Evolutionary conservation across 2,329 filamentous ascomycete species (phyloP).

Genomic region (Sporothrix variecibatus): DNA sequence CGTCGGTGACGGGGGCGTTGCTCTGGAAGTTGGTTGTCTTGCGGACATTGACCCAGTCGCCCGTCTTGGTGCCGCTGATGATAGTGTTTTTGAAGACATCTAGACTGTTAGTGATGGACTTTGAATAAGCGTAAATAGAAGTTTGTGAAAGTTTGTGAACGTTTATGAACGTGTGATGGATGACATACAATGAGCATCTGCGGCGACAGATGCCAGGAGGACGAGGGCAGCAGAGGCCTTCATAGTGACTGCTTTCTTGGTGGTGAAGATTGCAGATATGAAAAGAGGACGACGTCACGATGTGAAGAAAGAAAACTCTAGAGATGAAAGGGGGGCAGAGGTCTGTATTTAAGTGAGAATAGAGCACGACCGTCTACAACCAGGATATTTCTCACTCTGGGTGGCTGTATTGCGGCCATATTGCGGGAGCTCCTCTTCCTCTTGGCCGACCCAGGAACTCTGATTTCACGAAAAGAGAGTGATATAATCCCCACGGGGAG

Average conservation of each 20-base stretch:
- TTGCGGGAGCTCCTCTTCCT: background rate
- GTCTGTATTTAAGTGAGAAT: background rate
- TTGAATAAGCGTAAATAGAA: no score
- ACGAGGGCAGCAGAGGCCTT: conserved; percentile 33
- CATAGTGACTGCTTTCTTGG: conserved; percentile 30
- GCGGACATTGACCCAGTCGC: conserved; percentile 51
- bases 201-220: conserved; percentile 34
- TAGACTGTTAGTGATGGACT: conserved; percentile 28
- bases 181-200: conserved; percentile 44
- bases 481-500: background rate
- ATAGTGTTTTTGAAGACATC: conserved; percentile 47
- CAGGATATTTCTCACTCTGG: background rate
- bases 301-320: background rate
- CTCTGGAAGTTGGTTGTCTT: conserved; percentile 53
- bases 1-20: conserved; percentile 52
- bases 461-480: background rate
- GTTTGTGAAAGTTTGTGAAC: no score
- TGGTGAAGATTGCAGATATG: background rate
- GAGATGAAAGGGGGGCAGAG: background rate
- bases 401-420: background rate
- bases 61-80: conserved; percentile 37
- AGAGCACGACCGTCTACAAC: background rate
- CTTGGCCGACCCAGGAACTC: conserved; percentile 9
- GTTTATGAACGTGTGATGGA: background rate
- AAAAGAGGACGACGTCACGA: background rate